These are phyloP conservation scores for Phoenix dactylifera DNA, from an alignment of 176 grass and related monocot genomes.

Conservation along the genomic window DNA sequence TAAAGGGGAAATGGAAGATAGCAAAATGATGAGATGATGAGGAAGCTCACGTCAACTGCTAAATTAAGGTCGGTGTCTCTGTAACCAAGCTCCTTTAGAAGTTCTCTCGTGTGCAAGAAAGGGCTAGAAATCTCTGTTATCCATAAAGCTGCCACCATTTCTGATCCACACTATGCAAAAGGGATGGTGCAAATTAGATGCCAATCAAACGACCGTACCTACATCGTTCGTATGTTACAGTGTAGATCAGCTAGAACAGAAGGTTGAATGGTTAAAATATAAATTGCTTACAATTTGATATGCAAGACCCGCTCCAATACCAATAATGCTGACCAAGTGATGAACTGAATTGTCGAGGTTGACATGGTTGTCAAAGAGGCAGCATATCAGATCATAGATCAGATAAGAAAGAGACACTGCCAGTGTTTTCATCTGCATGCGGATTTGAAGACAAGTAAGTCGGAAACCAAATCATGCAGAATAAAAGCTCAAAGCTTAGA, in stretches of 20 bases:
- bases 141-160: slow-evolving; percentile 49
- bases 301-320: slow-evolving; percentile 47
- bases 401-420: slow-evolving; percentile 51
- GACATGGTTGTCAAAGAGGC: slow-evolving; percentile 35
- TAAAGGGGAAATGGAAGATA: background rate
- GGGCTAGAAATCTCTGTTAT: slow-evolving; percentile 74
- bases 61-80: slow-evolving; percentile 63
- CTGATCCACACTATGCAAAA: slow-evolving; percentile 44
- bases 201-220: too few species aligned
- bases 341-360: slow-evolving; percentile 42
- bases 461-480: too few species aligned
- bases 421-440: slow-evolving; percentile 41
- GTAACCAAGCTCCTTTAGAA: slow-evolving; percentile 63
- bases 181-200: background rate
- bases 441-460: background rate
- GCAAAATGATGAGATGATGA: background rate
- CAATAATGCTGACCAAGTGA: slow-evolving; percentile 60
- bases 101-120: slow-evolving; percentile 61
- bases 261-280: too few species aligned
- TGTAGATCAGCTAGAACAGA: too few species aligned
- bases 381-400: slow-evolving; percentile 57
- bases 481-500: too few species aligned
- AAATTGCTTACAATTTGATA: slow-evolving; percentile 35
- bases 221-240: too few species aligned
- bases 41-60: slow-evolving; percentile 43